Base-by-base conservation (phyloP, 1,284 basidiomycete genomes). In the Cryptococcus sp. region DNA sequence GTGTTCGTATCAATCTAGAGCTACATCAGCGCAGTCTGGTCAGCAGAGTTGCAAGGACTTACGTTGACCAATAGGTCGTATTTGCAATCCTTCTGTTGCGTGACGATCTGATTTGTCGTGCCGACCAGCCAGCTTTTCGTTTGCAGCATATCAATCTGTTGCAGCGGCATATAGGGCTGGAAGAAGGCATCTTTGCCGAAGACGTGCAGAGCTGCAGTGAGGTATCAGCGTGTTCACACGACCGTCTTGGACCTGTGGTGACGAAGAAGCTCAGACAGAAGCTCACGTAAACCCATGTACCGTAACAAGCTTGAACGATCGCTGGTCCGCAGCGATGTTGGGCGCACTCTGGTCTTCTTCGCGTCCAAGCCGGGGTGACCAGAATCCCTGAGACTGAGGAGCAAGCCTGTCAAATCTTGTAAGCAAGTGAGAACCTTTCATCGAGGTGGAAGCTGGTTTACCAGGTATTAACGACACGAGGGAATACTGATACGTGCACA, bases 401-500 rank as follows among this genome's bases (percentile, higher is more conserved):
- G 81, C 5, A 99, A 83, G 42, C 90, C 91, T 84, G 57, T 3
- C 10, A 31, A 5, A 15, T 20, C 3, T 31, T 17, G 22, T 56
- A 19, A 56, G 53, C 50, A 19, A 5, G 15, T 17, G 6, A 6
- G 25, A 25, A 25, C 25, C 16, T 19, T 16, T 31, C 15, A 5
- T 25, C 16, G 3, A 35, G 27, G 7, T 39, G 7, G n/a, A 16
- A 8, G 38, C 13, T 3, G 25, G 72, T 82, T 49, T 64, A 87
- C 88, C 89, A 40, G 91, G 90, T 62, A 92, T 83, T 15, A 93
- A 81, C 0, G 91, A 91, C 52, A 91, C 71, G n/a, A 99, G 83
- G 1, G 92, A 95, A 77, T 99, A 99, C 77, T 99, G 96, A 71
- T 93, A 96, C 25, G 93, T 97, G 80, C 95, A 98, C 35, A 99